Evolutionary conservation across 768 basidiomycete genomes (phyloP).

Genomic region (Gymnopilus dilepis): DNA sequence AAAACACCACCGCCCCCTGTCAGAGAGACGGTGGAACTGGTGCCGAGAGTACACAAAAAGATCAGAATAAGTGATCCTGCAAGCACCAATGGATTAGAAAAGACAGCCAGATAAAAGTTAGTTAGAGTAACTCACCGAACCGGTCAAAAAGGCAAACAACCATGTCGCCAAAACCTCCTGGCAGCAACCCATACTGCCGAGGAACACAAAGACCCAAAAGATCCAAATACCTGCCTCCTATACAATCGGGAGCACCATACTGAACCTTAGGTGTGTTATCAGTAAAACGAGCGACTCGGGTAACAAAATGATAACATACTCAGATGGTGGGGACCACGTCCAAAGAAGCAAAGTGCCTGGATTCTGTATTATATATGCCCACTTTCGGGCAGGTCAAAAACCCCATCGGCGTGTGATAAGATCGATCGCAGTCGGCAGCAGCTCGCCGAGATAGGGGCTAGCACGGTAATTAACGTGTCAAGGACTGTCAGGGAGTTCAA

Average conservation of each 20-base stretch:
- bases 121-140: slow-evolving; percentile 1
- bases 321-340: slow-evolving; percentile 23
- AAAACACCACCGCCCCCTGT: slow-evolving; percentile 8
- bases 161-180: slow-evolving; percentile 6
- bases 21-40: slow-evolving; percentile 5
- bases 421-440: not conserved
- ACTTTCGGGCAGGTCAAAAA: slow-evolving; percentile 26
- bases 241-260: slow-evolving; percentile 19
- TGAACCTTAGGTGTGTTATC: not conserved
- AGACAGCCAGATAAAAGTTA: not conserved
- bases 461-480: not conserved
- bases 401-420: slow-evolving; percentile 2
- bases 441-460: slow-evolving; percentile 8
- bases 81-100: not conserved
- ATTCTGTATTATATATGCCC: slow-evolving; percentile 19
- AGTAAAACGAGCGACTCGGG: not conserved
- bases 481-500: too few species aligned
- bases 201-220: slow-evolving; percentile 8
- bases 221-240: slow-evolving; percentile 2
- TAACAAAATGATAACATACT: slow-evolving; percentile 11
- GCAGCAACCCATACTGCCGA: not conserved
- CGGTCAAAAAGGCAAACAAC: slow-evolving; percentile 3
- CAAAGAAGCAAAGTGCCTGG: slow-evolving; percentile 14
- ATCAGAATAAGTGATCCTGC: slow-evolving; percentile 10
- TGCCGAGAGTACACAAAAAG: slow-evolving; percentile 14